Evolutionary conservation across 441 rosid genomes (phyloP).

Genomic region (Populus hybrid): DNA sequence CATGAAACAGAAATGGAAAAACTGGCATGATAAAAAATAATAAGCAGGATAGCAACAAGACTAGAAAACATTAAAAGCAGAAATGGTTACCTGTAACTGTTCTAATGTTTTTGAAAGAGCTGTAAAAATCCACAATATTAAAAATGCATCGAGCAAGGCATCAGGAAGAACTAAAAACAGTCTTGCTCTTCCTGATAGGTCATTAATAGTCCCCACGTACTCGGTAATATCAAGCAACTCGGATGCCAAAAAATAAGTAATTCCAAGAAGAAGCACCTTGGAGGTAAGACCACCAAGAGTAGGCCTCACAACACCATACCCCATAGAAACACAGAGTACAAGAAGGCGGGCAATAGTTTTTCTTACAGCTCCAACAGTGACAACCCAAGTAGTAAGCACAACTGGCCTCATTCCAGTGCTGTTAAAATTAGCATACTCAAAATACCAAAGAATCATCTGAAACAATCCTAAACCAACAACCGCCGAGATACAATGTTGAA

Average conservation of each 20-base stretch:
- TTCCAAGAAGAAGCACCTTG: constrained; percentile 82
- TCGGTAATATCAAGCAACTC: constrained; percentile 85
- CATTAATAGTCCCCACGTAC: constrained; percentile 82
- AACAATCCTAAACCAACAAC: constrained; percentile 76
- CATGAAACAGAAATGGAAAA: not conserved
- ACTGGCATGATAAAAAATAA: not conserved
- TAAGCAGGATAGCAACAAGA: not conserved
- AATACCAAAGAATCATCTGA: constrained; percentile 91
- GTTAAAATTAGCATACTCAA: constrained; percentile 78
- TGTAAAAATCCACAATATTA: constrained; percentile 90
- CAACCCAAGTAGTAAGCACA: constrained; percentile 81
- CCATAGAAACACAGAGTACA: constrained; percentile 86
- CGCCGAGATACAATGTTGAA: constrained; percentile 81
- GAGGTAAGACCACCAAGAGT: constrained; percentile 96
- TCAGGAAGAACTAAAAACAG: constrained; percentile 86
- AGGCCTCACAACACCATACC: constrained; percentile 94
- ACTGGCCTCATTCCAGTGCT: constrained; percentile 73
- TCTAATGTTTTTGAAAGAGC: constrained; percentile 86
- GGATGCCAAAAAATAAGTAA: constrained; percentile 86
- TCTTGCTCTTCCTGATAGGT: constrained; percentile 88
- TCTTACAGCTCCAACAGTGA: constrained; percentile 81
- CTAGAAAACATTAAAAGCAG: not conserved
- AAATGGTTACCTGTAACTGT: constrained; percentile 73
- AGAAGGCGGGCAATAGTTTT: constrained; percentile 75
- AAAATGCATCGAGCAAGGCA: constrained; percentile 88